Evolutionary conservation across 257 asterid species (phyloP).

Genomic region (Datura wrightii): DNA sequence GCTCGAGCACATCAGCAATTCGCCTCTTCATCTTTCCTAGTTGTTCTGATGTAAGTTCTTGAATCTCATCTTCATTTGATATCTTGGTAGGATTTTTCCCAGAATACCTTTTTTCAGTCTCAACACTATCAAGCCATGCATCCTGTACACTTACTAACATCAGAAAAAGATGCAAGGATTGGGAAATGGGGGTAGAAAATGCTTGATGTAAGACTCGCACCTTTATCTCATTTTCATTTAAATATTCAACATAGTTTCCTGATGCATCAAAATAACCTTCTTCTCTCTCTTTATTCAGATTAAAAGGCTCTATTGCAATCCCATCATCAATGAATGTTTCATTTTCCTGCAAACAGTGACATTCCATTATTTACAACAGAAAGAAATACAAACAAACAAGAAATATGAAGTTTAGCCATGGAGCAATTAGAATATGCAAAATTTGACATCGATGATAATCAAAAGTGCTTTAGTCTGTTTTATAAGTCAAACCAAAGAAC

Average conservation of each 20-base stretch:
- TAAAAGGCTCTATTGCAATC: constrained; percentile 74
- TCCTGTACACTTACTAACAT: constrained; percentile 61
- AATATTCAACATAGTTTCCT: constrained; percentile 86
- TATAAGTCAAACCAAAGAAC: neutral
- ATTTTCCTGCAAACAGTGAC: constrained; percentile 62
- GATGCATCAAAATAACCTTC: constrained; percentile 92
- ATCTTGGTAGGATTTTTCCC: constrained; percentile 44
- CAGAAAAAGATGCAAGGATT: constrained; percentile 8
- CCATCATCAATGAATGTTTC: constrained; percentile 85
- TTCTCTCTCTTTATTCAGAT: constrained; percentile 87
- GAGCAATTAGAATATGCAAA: neutral
- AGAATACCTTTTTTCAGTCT: constrained; percentile 47
- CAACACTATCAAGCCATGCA: constrained; percentile 98
- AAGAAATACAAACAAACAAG: neutral
- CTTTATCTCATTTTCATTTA: constrained; percentile 72
- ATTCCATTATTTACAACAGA: constrained; percentile 25
- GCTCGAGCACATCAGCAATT: constrained; percentile 83
- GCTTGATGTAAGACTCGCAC: constrained; percentile 40
- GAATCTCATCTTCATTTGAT: constrained; percentile 53
- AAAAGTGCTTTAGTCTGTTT: neutral
- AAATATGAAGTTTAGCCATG: neutral
- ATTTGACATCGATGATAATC: neutral
- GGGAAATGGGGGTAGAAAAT: neutral
- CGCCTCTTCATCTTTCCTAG: constrained; percentile 88
- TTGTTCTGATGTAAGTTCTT: constrained; percentile 73